Base-by-base conservation (phyloP, 768 basidiomycete genomes). In the Mycena leptocephala region DNA sequence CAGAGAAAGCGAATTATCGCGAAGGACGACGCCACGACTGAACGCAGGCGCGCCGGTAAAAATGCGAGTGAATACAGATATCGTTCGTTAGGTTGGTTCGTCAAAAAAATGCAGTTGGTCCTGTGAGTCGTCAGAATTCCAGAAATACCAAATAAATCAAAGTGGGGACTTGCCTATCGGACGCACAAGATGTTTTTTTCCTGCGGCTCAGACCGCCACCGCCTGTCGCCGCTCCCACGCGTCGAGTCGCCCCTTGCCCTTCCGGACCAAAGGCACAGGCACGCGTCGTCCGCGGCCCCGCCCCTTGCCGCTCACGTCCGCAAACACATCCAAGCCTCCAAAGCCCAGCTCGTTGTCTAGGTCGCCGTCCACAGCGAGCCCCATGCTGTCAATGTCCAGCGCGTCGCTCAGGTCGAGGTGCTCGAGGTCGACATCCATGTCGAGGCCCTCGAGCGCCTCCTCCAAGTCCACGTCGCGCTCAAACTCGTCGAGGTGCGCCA, bases 341-440 rank as follows among this genome's bases (percentile, higher is more conserved):
- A 64, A 33, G 18, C 26, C 65, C 11, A 68, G 66, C 56, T 61
- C 69, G 30, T 62, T 59, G n/a, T 65, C 71, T 37, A 76, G 30
- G 32, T 65, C 72, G 13, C 48, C 71, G 58, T 74, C 76, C 62
- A 73, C 72, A 3, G 64, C 76, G 24, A 78, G 64, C 69, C 56
- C 73, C 76, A 75, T 72, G 30, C 39, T 67, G 0, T 75, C 77
- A 26, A 75, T 53, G 26, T 75, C 76, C 48, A 75, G 43, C 62
- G 76, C 46, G 22, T 74, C 64, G 39, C 55, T 70, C 5, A 77
- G 35, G 13, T 78, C 76, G 24, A 78, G 73, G 58, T 62, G 64
- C 62, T 75, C 77, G 30, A 78, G 70, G 41, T 75, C 77, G 28
- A 75, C 74, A 2, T 78, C 77, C 13, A 78, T 67, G 55, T 78